Percentiles rank a stretch among this genome's conserved stretches.
Evolutionary conservation across 1,284 basidiomycete genomes (phyloP).

Genomic region (Sanghuangporus sanghuang): DNA sequence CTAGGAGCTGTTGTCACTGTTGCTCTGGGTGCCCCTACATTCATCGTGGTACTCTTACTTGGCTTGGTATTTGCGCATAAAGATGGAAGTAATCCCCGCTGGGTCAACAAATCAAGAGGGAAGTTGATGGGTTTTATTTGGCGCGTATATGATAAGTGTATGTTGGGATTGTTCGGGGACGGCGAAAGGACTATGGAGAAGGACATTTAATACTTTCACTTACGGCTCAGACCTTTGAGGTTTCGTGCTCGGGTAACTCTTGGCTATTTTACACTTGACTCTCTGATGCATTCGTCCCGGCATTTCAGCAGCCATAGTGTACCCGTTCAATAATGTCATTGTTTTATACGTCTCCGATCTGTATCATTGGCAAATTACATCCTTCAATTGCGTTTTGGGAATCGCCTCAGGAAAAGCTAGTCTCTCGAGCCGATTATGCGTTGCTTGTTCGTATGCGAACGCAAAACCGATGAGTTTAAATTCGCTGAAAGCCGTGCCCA

Average conservation of each 20-base stretch:
- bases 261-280: not conserved
- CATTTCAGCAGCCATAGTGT: not conserved
- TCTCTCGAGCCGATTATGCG: conserved; percentile 36
- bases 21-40: not conserved
- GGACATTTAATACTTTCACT: no score
- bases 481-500: conserved; percentile 47
- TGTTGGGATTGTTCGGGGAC: conserved; percentile 11
- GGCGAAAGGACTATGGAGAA: conserved; percentile 7
- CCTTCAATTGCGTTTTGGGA: conserved; percentile 44
- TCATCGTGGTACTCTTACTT: conserved; percentile 1
- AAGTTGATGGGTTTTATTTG: not conserved
- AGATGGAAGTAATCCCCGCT: conserved; percentile 9
- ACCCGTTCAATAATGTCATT: no score
- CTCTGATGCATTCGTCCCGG: not conserved
- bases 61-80: not conserved
- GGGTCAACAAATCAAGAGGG: not conserved
- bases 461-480: conserved; percentile 42
- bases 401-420: conserved; percentile 41
- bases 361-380: conserved; percentile 28
- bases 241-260: no score
- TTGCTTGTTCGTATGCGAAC: conserved; percentile 53
- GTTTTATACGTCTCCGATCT: not conserved
- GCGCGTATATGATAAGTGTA: conserved; percentile 5
- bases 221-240: no score
- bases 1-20: conserved; percentile 10